Conservation (phyloP, 495 filamentous ascomycete species). For the Trichoderma reesei region DNA sequence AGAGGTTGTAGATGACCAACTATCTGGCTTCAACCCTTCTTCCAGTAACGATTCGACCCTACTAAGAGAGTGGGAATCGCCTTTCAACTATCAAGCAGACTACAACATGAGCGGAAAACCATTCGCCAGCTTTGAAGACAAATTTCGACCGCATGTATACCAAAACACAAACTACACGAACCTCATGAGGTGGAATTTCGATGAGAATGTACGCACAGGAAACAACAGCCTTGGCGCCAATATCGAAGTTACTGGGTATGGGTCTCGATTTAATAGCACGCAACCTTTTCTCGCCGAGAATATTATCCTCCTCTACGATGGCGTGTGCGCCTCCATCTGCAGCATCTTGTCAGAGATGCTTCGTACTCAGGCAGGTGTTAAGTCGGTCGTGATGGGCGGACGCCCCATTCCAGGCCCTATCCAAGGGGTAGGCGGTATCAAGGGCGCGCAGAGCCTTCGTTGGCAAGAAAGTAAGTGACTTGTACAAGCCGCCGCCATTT, state of each 20-base stretch:
- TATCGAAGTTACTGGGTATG: slow-evolving; percentile 35
- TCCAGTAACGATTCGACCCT: slow-evolving; percentile 16
- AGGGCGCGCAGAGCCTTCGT: slow-evolving; percentile 32
- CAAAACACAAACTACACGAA: slow-evolving; percentile 26
- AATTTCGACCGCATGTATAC: slow-evolving; percentile 25
- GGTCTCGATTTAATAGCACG: slow-evolving; percentile 28
- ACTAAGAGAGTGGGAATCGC: slow-evolving; percentile 21
- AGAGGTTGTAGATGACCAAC: slow-evolving; percentile 21
- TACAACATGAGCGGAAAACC: slow-evolving; percentile 23
- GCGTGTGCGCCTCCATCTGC: slow-evolving; percentile 57
- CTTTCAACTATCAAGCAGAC: slow-evolving; percentile 32
- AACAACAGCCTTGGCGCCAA: slow-evolving; percentile 29
- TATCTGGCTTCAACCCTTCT: slow-evolving; percentile 22
- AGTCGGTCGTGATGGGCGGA: slow-evolving; percentile 52
- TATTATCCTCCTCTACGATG: slow-evolving; percentile 42
- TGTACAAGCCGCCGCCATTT: too few species aligned
- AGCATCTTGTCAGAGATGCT: slow-evolving; percentile 49
- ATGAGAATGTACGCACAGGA: slow-evolving; percentile 27
- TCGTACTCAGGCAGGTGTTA: slow-evolving; percentile 44
- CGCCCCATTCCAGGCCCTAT: slow-evolving; percentile 46
- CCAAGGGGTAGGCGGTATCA: slow-evolving; percentile 52
- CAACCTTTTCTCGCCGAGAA: slow-evolving; percentile 28
- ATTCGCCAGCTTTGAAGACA: slow-evolving; percentile 29
- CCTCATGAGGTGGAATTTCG: slow-evolving; percentile 31
- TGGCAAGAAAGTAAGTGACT: background rate